phyloP scores from a whole-genome alignment of 306 rosid species.

The Rubus parviflorus region DNA sequence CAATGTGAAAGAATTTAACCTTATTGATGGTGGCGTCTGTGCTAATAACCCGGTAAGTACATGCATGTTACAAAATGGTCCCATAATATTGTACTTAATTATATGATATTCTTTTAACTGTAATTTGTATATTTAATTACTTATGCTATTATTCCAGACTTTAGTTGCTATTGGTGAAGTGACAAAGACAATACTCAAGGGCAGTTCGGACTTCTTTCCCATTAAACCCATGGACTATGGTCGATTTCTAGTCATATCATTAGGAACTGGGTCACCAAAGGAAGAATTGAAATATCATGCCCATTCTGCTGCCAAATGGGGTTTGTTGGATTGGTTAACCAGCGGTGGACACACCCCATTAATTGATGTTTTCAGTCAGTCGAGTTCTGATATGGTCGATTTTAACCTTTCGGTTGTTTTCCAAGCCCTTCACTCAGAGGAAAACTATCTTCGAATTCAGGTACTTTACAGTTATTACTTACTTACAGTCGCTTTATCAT shows the following conservation, averaged over 20 bases:
- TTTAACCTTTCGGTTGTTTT: constrained; percentile 31
- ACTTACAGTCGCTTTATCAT: not conserved
- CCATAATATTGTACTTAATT: not conserved
- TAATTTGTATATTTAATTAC: not conserved
- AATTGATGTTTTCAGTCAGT: constrained; percentile 24
- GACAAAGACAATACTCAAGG: constrained; percentile 34
- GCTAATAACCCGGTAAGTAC: constrained; percentile 59
- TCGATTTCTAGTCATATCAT: constrained; percentile 45
- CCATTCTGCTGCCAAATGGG: constrained; percentile 36
- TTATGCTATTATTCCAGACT: constrained; percentile 29
- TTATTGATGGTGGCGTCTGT: constrained; percentile 60
- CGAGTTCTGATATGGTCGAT: constrained; percentile 31
- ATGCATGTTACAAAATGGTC: not conserved
- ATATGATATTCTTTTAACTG: not conserved
- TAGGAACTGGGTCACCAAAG: constrained; percentile 53
- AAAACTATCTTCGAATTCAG: constrained; percentile 49
- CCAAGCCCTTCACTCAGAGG: constrained; percentile 20
- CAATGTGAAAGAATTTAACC: constrained; percentile 39
- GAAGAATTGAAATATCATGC: constrained; percentile 29
- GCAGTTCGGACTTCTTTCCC: constrained; percentile 21
- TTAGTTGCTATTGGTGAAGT: constrained; percentile 60
- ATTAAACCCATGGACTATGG: constrained; percentile 28
- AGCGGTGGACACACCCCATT: constrained; percentile 37
- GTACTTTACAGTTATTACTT: not conserved
- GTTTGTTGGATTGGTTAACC: constrained; percentile 38